These are phyloP conservation scores for Rhizopogon roseolus DNA, from an alignment of 768 basidiomycete genomes.

Conservation along the genomic window DNA sequence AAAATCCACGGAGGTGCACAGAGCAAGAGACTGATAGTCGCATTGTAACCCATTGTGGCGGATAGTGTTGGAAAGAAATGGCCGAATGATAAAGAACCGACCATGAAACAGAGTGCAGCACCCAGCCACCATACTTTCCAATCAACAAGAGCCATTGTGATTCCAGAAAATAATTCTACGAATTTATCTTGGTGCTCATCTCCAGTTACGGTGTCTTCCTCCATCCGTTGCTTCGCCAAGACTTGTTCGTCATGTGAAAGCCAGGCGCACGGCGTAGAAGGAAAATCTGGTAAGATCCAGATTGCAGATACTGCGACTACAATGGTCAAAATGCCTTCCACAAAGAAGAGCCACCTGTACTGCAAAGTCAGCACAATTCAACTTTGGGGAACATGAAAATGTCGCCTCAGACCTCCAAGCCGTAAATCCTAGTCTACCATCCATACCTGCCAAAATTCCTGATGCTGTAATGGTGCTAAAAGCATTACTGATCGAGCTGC, in stretches of 20 bases:
- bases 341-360: conserved; percentile 64
- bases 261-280: conserved; percentile 52
- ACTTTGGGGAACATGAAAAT: neutral
- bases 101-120: conserved; percentile 50
- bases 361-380: neutral
- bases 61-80: conserved; percentile 76
- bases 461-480: conserved; percentile 76
- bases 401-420: conserved; percentile 62
- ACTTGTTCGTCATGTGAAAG: conserved; percentile 50
- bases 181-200: conserved; percentile 40
- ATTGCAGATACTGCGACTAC: conserved; percentile 44
- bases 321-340: conserved; percentile 58
- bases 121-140: conserved; percentile 83
- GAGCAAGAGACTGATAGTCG: conserved; percentile 60
- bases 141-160: conserved; percentile 57
- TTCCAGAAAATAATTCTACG: conserved; percentile 33
- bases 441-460: conserved; percentile 67
- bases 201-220: conserved; percentile 53
- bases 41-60: conserved; percentile 61
- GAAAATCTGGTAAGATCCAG: conserved; percentile 72
- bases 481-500: conserved; percentile 73
- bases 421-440: conserved; percentile 57
- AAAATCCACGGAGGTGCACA: conserved; percentile 75
- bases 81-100: conserved; percentile 63
- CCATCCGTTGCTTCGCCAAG: conserved; percentile 53